Evolutionary conservation across 2,329 filamentous ascomycete genomes (phyloP), one percentile per base, ranked within the genome.

Genomic region (Cladobotryum protrusum): DNA sequence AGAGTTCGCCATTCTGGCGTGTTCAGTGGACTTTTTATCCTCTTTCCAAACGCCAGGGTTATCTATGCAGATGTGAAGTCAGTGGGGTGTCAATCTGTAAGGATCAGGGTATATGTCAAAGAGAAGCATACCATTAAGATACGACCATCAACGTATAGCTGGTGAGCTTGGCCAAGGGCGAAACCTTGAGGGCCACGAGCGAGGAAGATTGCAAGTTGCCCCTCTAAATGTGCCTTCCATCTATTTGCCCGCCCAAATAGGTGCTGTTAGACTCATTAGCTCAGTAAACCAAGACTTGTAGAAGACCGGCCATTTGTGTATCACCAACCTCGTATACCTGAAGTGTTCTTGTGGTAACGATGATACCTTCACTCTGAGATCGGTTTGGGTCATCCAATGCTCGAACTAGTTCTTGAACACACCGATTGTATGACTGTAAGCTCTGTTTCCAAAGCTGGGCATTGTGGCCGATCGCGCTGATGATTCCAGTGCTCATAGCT

Each of bases 1-100:
- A 65, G 47, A 5, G 54, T 64, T 35, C 63, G 62, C 66, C 66
- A 69, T 35, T 61, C 60, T 0, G 56, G 59, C 2, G 53, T 58
- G 44, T 61, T 59, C 8, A 69, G 55, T 14, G 57, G 53, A 29
- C 55, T 62, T 20, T 59, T 57, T 32, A 50, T 52, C 14, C 54
- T 50, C 20, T 46, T 50, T 13, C 55, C 53, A 15, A 57, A 50
- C 5, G 51, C 39, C 5, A 55, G 20, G 48, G 54, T 55, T 34
- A 53, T 52, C 55, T 57, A 24, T 19, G 11, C 5, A 19, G 8
- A 5, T 36, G 12, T 7, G 36, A 18, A 11, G n/a, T 37, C 6
- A 40, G 19, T 15, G 3, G 19, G 14, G 9, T 17, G n/a, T 24
- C 20, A 40, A 40, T n/a, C 15, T 5, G 4, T 7, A 40, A 18